A percentile compares a stretch with the other conserved stretches of the same genome.
Conservation (phyloP, 768 basidiomycete species). For the Lactarius tabidus region DNA sequence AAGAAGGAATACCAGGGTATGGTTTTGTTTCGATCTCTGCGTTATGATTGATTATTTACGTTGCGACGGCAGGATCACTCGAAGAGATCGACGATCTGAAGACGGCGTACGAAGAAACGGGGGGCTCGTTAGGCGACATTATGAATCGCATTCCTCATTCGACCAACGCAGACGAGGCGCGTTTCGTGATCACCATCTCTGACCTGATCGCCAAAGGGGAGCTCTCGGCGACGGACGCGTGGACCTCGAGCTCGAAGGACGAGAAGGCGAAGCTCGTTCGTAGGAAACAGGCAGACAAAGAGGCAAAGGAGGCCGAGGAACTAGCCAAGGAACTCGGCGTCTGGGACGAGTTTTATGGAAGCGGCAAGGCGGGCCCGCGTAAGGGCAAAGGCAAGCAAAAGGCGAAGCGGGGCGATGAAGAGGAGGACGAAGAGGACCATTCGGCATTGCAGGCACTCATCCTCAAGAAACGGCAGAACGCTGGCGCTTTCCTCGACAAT, state of each 20-base stretch:
- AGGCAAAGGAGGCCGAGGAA: conserved; percentile 80
- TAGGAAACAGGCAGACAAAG: conserved; percentile 68
- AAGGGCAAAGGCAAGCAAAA: conserved; percentile 54
- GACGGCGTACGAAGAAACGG: conserved; percentile 61
- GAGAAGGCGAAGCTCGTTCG: conserved; percentile 73
- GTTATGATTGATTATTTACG: neutral
- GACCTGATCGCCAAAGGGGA: conserved; percentile 58
- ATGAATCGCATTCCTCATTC: conserved; percentile 87
- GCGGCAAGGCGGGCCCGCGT: conserved; percentile 59
- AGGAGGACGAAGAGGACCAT: conserved; percentile 54
- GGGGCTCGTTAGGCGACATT: conserved; percentile 76
- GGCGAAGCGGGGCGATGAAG: conserved; percentile 33
- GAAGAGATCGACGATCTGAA: conserved; percentile 84
- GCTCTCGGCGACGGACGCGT: conserved; percentile 52
- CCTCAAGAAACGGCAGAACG: conserved; percentile 65
- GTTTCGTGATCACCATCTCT: conserved; percentile 70
- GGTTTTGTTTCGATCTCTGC: conserved; percentile 11
- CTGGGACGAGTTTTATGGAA: conserved; percentile 91
- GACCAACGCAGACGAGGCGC: conserved; percentile 75
- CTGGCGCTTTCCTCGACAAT: conserved; percentile 68
- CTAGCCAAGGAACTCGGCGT: conserved; percentile 85
- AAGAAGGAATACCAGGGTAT: conserved; percentile 92
- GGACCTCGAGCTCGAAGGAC: conserved; percentile 73
- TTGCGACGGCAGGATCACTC: conserved; percentile 57
- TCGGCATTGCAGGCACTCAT: conserved; percentile 80